Evolutionary conservation across 352 stramenopile genomes (phyloP).

Genomic region (Globisporangium barbulae): DNA sequence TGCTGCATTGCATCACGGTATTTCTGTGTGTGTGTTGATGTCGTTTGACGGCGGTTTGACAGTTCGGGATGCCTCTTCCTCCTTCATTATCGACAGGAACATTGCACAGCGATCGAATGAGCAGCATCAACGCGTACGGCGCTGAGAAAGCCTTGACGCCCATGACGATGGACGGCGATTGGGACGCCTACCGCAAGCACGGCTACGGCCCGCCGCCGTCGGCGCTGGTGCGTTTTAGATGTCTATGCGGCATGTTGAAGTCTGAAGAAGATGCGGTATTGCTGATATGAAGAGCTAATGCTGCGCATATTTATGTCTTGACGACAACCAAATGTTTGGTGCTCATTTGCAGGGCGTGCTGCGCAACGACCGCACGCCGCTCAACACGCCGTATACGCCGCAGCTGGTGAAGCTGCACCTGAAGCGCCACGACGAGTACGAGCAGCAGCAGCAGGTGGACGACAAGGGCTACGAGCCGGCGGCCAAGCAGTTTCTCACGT

Average conservation of each 20-base stretch:
- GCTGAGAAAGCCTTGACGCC: constrained; percentile 21
- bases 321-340: not conserved
- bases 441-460: constrained; percentile 29
- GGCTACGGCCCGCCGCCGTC: constrained; percentile 29
- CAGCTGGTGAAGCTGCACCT: constrained; percentile 83
- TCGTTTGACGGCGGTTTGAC: constrained; percentile 1
- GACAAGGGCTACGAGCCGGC: constrained; percentile 24
- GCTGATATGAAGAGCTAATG: constrained; percentile 4
- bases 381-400: constrained; percentile 84
- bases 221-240: constrained; percentile 30
- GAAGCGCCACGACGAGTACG: constrained; percentile 55
- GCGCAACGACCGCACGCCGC: constrained; percentile 69
- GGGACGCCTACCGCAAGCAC: constrained; percentile 58
- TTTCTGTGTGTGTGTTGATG: not conserved
- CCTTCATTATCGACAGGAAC: not conserved
- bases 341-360: constrained; percentile 37
- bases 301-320: constrained; percentile 9
- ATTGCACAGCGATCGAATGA: constrained; percentile 13
- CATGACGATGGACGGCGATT: constrained; percentile 34
- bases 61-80: not conserved
- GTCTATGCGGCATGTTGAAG: not conserved
- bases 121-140: constrained; percentile 19
- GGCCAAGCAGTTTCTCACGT: constrained; percentile 26
- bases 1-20: not conserved
- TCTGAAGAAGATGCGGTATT: constrained; percentile 5